Conservation (phyloP, 768 basidiomycete genomes). For the Pluteus cervinus region DNA sequence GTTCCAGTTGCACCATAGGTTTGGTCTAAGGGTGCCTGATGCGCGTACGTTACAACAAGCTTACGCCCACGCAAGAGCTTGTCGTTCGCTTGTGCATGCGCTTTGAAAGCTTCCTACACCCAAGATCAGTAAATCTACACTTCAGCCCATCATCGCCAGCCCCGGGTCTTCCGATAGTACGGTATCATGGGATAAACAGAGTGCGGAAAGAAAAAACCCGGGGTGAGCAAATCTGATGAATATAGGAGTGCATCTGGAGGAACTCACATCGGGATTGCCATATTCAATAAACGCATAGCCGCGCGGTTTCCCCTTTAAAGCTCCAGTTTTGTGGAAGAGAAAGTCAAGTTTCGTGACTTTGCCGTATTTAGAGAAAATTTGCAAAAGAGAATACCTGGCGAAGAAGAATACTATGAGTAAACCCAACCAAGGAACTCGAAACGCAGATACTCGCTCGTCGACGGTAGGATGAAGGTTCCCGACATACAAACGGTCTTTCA, state of each 20-base stretch:
- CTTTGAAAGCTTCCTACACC: slow-evolving; percentile 79
- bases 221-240: slow-evolving; percentile 39
- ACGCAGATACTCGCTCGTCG: slow-evolving; percentile 61
- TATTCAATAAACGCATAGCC: slow-evolving; percentile 96
- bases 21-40: slow-evolving; percentile 64
- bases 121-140: slow-evolving; percentile 1
- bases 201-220: slow-evolving; percentile 34
- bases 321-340: slow-evolving; percentile 90
- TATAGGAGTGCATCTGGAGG: slow-evolving; percentile 9
- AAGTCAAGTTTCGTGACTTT: slow-evolving; percentile 91
- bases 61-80: slow-evolving; percentile 84
- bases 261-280: slow-evolving; percentile 69
- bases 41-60: slow-evolving; percentile 86
- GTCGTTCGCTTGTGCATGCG: slow-evolving; percentile 66
- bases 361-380: slow-evolving; percentile 88
- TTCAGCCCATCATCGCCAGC: slow-evolving; percentile 4
- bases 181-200: background rate
- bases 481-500: slow-evolving; percentile 80
- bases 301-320: slow-evolving; percentile 84
- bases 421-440: background rate
- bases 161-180: background rate
- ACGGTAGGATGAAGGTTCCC: slow-evolving; percentile 85
- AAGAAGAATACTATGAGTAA: background rate
- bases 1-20: slow-evolving; percentile 13
- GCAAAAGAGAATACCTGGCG: slow-evolving; percentile 79